Conservation (phyloP, 306 rosid species). For the Aeschynomene evenia region DNA sequence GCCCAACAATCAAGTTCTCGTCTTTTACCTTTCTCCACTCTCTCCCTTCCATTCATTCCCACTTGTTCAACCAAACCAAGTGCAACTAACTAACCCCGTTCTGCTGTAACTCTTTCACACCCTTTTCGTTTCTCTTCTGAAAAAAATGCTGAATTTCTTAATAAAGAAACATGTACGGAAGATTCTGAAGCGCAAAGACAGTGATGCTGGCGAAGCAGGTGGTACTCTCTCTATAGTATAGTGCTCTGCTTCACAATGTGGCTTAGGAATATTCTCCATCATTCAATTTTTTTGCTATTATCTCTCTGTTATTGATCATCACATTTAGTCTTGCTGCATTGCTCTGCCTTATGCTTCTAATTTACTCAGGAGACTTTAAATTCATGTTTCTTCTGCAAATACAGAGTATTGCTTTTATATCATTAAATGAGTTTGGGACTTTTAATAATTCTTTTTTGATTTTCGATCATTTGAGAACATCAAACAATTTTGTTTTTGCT, state of each 20-base stretch:
- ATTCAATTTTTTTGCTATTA: background rate
- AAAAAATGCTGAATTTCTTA: constrained; percentile 64
- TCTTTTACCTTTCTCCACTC: background rate
- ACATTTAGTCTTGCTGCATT: background rate
- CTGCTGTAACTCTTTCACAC: background rate
- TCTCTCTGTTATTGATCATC: background rate
- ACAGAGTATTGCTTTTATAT: too few relatives aligned
- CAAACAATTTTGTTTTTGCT: background rate
- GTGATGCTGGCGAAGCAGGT: constrained; percentile 89
- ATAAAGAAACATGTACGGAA: constrained; percentile 56
- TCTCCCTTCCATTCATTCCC: background rate
- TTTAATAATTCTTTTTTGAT: too few relatives aligned
- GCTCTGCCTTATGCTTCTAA: background rate
- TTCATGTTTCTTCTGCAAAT: background rate
- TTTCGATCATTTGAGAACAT: too few relatives aligned
- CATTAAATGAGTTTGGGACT: too few relatives aligned
- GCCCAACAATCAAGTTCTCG: background rate
- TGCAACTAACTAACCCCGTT: background rate
- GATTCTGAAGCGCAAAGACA: constrained; percentile 89
- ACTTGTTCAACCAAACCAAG: background rate
- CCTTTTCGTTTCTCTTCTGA: background rate
- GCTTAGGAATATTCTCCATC: background rate
- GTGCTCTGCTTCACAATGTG: background rate
- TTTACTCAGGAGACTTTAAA: background rate
- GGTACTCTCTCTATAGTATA: background rate